Base-by-base conservation (phyloP, 31 red algal species). In the Pterothamnion heteromorphum region DNA sequence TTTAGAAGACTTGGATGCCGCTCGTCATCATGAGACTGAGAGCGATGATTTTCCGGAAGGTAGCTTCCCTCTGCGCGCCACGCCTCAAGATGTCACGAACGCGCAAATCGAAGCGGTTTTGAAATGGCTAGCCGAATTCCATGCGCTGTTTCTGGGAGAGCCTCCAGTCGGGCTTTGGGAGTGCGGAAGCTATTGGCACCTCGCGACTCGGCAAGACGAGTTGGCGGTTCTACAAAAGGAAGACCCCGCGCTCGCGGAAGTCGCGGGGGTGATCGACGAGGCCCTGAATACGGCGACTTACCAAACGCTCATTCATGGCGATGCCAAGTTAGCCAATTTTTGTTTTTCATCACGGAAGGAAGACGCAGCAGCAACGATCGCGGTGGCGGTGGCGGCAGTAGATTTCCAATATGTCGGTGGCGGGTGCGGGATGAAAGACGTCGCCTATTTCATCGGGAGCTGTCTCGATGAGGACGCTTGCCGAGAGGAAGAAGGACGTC, bases 391-490 rank as follows among this genome's bases (percentile, higher is more conserved):
- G 2, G 91, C 91, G 4, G 91, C 80, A n/a, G 27, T 92, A 1
- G 91, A 92, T 84, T 92, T 92, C 27, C 91, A 92, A 26, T 92
- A 92, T 33, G 91, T 92, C 18, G 91, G 91, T 0, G 81, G 91
- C 35, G 91, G 91, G 26, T 89, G 91, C 81, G 91, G 91, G 37
- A 89, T 92, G 26, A 90, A 44, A 2, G 91, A 92, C 44, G 91
- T 92, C 23, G 91, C 91, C 91, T 89, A 92, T 24, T 89, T 92
- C 1, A 88, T 92, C 74, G 31, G 85, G 20, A 89, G 85, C 31
- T 89, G 85, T 74, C 9, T 89, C 14, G 36, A 44, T 74, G 85
- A 89, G 36, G 36, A 14, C 43, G 85, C 57, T 14, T 74, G 85
- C 85, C 39, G 74, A 89, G 20, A 26, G 14, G 9, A 23, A 26